phyloP scores from a whole-genome alignment of 805 yeast species.

The Brettanomyces anomalus region DNA sequence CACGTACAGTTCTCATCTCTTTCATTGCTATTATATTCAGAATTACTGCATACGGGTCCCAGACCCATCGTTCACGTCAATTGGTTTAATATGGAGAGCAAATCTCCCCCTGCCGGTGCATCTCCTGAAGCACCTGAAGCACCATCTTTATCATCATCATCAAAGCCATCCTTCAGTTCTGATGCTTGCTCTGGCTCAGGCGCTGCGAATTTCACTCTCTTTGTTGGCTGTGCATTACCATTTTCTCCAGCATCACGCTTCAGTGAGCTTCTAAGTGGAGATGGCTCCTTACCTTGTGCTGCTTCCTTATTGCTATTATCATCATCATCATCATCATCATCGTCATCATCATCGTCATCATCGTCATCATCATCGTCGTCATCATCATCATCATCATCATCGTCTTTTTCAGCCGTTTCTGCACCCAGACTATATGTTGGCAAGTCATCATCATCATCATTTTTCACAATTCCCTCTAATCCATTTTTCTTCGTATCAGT shows the following conservation, averaged over 20 bases:
- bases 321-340: slow-evolving; percentile 5
- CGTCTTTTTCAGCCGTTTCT: slow-evolving; percentile 5
- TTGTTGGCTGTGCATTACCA: background rate
- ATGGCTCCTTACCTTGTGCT: background rate
- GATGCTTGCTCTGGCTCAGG: background rate
- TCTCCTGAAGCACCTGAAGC: background rate
- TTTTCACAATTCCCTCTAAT: slow-evolving; percentile 2
- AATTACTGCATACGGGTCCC: background rate
- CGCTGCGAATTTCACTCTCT: background rate
- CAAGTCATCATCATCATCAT: slow-evolving; percentile 14
- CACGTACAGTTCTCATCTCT: too few relatives aligned
- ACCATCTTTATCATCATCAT: background rate
- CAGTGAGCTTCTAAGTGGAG: slow-evolving; percentile 3
- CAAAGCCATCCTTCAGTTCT: too few relatives aligned
- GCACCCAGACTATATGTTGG: slow-evolving; percentile 9
- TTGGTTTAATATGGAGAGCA: background rate
- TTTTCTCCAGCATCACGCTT: background rate
- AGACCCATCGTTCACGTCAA: background rate
- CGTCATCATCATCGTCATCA: slow-evolving; percentile 1
- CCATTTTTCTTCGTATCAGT: slow-evolving; percentile 2
- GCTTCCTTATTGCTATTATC: background rate
- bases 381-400: slow-evolving; percentile 2
- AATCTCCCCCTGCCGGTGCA: background rate
- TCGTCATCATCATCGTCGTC: slow-evolving; percentile 1
- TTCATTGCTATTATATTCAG: too few relatives aligned